Base-by-base conservation (phyloP, 2,329 filamentous ascomycete genomes). In the Zymoseptoria brevis region DNA sequence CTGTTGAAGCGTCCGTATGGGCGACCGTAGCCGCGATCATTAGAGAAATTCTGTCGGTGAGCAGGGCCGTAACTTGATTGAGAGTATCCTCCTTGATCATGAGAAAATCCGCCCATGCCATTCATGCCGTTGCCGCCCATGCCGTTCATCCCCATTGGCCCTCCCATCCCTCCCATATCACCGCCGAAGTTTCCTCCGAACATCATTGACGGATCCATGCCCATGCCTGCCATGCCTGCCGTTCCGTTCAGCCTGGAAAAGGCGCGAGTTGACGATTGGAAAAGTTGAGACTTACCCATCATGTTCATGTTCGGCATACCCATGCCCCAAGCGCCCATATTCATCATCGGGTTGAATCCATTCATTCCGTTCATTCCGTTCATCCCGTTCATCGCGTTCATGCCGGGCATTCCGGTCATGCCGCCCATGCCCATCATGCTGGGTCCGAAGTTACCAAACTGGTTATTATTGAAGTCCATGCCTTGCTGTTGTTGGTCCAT, bases 201-300 rank as follows among this genome's bases (percentile, higher is more conserved):
- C 87, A 91, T 89, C 81, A 83, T 86, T 74, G 88, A 84, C 61
- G 86, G 85, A 80, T 92, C 88, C 89, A 96, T 94, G 75, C 83
- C 83, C 87, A 93, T 90, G 70, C 84, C 84, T 66, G 87, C 79
- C 87, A 94, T 92, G 71, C 85, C 88, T 89, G 66, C 48, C 53
- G 53, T 41, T 41, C 55, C 64, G 53, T 62, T 75, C 67, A 71
- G 72, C 48, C 55, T 50, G 52, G 55, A 19, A 53, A 29, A 30
- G 22, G 24, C 35, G 35, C 13, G 22, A 30, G 19, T 8, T 53
- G 19, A 26, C 52, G 50, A 53, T 45, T 48, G 59, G 58, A 52
- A 54, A 53, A 49, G 29, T 41, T 48, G 30, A 29, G 51, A 80
- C 89, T 72, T 83, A 96, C 92, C 89, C 89, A 96, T 96, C 51